Conservation (phyloP, 805 yeast species). For the Spathaspora gorwiae region DNA sequence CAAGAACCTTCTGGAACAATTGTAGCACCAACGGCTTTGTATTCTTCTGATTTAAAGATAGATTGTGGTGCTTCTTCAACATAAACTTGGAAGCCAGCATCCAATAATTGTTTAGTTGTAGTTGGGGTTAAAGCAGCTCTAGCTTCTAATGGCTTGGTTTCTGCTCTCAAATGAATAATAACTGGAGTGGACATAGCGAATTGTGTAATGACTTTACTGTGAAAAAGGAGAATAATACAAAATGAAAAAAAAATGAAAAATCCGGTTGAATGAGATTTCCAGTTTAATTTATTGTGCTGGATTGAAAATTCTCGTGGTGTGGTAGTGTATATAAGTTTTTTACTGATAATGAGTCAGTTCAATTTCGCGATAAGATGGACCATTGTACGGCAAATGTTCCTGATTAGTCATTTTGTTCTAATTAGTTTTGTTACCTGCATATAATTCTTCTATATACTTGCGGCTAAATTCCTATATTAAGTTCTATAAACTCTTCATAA, state of each 20-base stretch:
- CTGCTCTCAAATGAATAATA: conserved; percentile 88
- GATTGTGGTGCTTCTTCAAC: conserved; percentile 89
- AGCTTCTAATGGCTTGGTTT: conserved; percentile 94
- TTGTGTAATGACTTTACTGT: background rate
- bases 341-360: background rate
- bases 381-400: no score
- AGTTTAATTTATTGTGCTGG: no score
- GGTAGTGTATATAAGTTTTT: no score
- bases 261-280: no score
- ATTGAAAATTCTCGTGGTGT: no score
- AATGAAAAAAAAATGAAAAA: background rate
- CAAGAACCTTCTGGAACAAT: conserved; percentile 94
- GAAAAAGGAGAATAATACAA: background rate
- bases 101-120: conserved; percentile 75
- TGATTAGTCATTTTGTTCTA: no score
- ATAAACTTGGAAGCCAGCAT: conserved; percentile 81
- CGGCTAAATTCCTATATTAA: background rate
- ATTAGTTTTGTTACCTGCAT: background rate
- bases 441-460: background rate
- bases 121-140: conserved; percentile 96
- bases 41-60: conserved; percentile 72
- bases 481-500: conserved; percentile 8
- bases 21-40: conserved; percentile 72
- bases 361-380: no score
- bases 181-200: conserved; percentile 24